Evolutionary conservation across 2,329 filamentous ascomycete genomes (phyloP).

Genomic region (Capronia coronata): DNA sequence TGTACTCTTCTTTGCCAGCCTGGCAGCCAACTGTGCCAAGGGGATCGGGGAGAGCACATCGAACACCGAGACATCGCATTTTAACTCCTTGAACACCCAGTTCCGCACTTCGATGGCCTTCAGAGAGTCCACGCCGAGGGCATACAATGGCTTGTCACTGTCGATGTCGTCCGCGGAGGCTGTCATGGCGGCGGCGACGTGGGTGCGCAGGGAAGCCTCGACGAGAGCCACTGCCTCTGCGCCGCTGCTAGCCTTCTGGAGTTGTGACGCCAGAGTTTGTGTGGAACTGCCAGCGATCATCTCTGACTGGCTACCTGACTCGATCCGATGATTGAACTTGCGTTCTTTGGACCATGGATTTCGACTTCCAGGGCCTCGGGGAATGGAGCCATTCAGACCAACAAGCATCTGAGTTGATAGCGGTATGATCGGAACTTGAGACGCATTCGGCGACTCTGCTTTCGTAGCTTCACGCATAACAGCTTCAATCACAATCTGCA

Average conservation of each 20-base stretch:
- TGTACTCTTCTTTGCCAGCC: slow-evolving; percentile 26
- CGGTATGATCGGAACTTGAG: too few relatives aligned
- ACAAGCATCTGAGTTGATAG: background rate
- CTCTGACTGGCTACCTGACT: background rate
- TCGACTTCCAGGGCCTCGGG: background rate
- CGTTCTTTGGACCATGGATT: background rate
- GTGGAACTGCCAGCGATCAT: background rate
- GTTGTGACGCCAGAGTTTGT: background rate
- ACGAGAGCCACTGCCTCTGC: slow-evolving; percentile 4
- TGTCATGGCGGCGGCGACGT: slow-evolving; percentile 13
- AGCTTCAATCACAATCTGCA: background rate
- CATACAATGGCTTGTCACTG: slow-evolving; percentile 19
- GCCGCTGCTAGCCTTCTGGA: background rate
- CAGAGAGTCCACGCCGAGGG: slow-evolving; percentile 31
- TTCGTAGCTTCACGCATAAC: background rate
- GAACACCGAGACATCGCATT: slow-evolving; percentile 32
- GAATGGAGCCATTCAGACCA: background rate
- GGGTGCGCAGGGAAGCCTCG: slow-evolving; percentile 1
- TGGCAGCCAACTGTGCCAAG: slow-evolving; percentile 24
- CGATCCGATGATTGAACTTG: background rate
- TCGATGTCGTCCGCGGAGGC: slow-evolving; percentile 24
- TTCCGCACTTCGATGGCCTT: slow-evolving; percentile 31
- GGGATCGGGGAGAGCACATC: slow-evolving; percentile 30
- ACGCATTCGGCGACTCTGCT: background rate
- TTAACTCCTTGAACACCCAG: slow-evolving; percentile 29